Conservation (phyloP, 768 basidiomycete genomes). For the Rhizopogon sp. region DNA sequence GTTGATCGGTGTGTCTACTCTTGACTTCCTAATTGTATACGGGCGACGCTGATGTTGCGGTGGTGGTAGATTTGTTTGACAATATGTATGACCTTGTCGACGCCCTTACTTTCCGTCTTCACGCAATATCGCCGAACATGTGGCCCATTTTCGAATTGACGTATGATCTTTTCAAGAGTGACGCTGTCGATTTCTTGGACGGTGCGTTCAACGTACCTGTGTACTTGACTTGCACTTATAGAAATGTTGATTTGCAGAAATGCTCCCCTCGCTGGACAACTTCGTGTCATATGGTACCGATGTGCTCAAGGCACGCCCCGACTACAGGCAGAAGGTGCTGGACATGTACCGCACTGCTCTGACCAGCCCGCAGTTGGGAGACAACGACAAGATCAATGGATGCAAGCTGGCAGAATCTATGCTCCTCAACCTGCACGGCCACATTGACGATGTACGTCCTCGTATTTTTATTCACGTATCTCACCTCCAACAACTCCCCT, state of each 20-base stretch:
- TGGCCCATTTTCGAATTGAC: slow-evolving; percentile 86
- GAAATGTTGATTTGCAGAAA: slow-evolving; percentile 42
- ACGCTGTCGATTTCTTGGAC: slow-evolving; percentile 83
- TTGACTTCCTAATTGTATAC: background rate
- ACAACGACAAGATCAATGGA: too few relatives aligned
- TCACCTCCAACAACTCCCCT: too few relatives aligned
- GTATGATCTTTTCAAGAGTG: slow-evolving; percentile 76
- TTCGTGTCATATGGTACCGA: slow-evolving; percentile 82
- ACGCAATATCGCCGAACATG: slow-evolving; percentile 72
- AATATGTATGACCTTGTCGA: slow-evolving; percentile 86
- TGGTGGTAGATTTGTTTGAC: slow-evolving; percentile 70
- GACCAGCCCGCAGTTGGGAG: too few relatives aligned
- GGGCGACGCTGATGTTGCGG: background rate
- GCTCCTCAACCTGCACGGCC: too few relatives aligned
- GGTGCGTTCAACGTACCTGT: slow-evolving; percentile 37
- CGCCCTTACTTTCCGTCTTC: slow-evolving; percentile 76
- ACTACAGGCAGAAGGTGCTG: slow-evolving; percentile 75
- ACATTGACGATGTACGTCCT: too few relatives aligned
- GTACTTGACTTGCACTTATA: background rate
- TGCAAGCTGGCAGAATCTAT: too few relatives aligned
- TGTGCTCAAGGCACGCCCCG: slow-evolving; percentile 62
- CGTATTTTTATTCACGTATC: too few relatives aligned
- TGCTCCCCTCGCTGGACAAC: slow-evolving; percentile 86
- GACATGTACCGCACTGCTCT: slow-evolving; percentile 81
- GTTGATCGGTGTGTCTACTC: slow-evolving; percentile 53